phyloP scores from a whole-genome alignment of 768 basidiomycete genomes.

The Lactifluus volemus region DNA sequence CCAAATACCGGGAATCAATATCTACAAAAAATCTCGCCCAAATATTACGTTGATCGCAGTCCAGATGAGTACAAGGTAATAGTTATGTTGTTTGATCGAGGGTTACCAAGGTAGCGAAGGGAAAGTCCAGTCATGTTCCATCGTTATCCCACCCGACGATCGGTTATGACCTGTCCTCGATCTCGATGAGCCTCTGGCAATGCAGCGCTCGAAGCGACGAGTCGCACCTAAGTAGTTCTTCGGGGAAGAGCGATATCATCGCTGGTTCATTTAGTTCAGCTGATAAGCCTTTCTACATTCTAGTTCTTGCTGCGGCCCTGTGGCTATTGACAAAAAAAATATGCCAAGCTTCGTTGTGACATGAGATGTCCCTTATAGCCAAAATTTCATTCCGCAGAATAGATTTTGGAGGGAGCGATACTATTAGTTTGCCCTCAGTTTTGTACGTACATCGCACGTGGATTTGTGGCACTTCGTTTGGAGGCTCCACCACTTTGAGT shows the following conservation, averaged over 20 bases:
- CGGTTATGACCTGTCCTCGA: not conserved
- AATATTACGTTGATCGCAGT: not conserved
- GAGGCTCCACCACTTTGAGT: not conserved
- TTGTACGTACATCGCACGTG: not conserved
- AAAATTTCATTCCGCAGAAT: not conserved
- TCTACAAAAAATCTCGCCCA: not conserved
- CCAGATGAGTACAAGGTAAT: not conserved
- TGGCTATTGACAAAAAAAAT: too few relatives aligned
- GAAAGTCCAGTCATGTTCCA: not conserved
- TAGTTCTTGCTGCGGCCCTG: not conserved
- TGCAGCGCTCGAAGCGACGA: not conserved
- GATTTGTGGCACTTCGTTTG: not conserved
- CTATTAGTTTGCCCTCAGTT: not conserved
- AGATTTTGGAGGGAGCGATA: not conserved
- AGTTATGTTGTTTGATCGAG: not conserved
- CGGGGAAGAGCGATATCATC: not conserved
- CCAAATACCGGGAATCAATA: slow-evolving; percentile 1
- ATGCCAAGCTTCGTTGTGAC: not conserved
- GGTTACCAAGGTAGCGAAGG: slow-evolving; percentile 6
- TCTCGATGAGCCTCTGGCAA: not conserved
- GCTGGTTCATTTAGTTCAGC: not conserved
- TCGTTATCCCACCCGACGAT: not conserved
- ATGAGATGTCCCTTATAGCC: not conserved
- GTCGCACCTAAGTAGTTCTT: not conserved
- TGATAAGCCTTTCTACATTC: not conserved